A percentile compares a stretch with the other conserved stretches of the same genome.
Conservation (phyloP, 305 asterid species). For the Solanum chacoense region DNA sequence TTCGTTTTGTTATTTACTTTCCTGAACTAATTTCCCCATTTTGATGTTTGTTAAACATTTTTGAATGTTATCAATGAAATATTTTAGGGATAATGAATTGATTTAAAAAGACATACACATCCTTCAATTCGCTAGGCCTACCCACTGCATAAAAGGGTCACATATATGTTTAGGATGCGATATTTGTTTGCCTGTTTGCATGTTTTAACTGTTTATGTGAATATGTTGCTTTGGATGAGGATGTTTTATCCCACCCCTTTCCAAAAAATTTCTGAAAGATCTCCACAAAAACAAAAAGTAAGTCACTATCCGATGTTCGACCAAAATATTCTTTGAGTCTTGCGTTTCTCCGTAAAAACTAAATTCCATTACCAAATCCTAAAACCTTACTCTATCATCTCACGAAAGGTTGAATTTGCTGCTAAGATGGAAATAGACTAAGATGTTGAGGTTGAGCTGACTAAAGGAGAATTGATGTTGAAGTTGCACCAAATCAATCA, state of each 20-base stretch:
- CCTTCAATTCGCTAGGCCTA: too few relatives aligned
- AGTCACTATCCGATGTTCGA: background rate
- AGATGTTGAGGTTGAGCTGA: too few relatives aligned
- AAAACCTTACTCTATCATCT: background rate
- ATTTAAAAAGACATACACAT: too few relatives aligned
- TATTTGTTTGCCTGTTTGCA: background rate
- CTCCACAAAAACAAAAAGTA: background rate
- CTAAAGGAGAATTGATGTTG: background rate
- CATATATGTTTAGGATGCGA: too few relatives aligned
- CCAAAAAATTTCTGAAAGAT: fast-evolving
- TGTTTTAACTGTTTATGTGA: background rate
- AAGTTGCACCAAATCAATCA: background rate
- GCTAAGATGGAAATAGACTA: background rate
- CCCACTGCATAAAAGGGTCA: too few relatives aligned
- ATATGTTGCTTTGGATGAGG: background rate
- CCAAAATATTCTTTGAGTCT: background rate
- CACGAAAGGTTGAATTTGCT: background rate
- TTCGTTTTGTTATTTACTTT: too few relatives aligned
- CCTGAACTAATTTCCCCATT: too few relatives aligned
- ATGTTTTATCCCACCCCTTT: background rate
- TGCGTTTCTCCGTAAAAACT: background rate
- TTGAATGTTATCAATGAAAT: too few relatives aligned
- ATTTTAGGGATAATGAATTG: too few relatives aligned
- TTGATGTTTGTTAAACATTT: too few relatives aligned
- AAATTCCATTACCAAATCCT: background rate